These are phyloP conservation scores for Clarireedia monteithiana DNA, from an alignment of 2,329 filamentous ascomycete species.

Conservation along the genomic window DNA sequence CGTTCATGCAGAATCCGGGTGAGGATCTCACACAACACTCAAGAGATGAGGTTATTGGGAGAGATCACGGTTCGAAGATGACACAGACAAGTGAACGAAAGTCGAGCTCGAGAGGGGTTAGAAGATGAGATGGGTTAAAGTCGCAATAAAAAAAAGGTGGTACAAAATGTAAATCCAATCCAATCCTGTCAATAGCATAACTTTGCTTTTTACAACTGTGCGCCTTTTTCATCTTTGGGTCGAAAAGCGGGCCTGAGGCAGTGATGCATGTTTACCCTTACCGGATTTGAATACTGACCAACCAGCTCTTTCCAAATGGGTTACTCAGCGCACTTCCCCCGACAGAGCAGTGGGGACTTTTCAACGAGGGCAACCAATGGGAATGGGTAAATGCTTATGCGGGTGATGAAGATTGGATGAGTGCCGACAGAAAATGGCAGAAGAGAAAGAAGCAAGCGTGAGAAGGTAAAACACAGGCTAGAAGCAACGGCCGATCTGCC, in stretches of 20 bases:
- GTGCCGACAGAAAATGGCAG: background rate
- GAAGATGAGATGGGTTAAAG: background rate
- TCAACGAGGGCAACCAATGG: background rate
- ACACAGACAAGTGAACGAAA: background rate
- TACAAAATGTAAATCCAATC: background rate
- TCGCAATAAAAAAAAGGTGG: background rate
- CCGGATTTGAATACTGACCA: background rate
- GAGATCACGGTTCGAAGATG: background rate
- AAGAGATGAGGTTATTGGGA: conserved; percentile 7
- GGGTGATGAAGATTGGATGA: background rate
- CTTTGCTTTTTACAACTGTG: conserved; percentile 2
- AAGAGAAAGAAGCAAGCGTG: too few species aligned
- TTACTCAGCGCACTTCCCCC: background rate
- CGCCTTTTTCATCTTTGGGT: background rate
- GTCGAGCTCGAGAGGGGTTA: background rate
- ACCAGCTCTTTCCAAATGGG: background rate
- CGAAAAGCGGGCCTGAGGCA: background rate
- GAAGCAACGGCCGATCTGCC: too few species aligned
- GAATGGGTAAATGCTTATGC: background rate
- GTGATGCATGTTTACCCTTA: background rate
- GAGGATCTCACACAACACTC: conserved; percentile 8
- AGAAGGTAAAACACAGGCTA: too few species aligned
- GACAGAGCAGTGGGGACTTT: too few species aligned
- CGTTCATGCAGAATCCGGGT: conserved; percentile 27
- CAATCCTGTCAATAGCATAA: background rate